Evolutionary conservation across 345 rosid species (phyloP).

Genomic region (Sapria himalayana): DNA sequence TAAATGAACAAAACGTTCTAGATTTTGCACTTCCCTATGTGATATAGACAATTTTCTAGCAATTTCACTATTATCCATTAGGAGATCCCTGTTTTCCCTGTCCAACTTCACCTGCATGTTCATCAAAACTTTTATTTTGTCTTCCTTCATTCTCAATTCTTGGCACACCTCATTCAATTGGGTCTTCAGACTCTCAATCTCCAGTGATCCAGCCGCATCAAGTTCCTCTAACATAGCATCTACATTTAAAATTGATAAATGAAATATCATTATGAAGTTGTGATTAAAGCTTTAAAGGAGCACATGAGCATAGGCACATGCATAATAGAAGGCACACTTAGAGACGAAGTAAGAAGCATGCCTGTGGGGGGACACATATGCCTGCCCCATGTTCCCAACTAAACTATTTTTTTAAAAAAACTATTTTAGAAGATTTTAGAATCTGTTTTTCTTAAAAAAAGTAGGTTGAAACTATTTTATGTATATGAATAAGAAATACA

Average conservation of each 20-base stretch:
- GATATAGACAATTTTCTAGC: constrained; percentile 25
- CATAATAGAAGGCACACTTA: too few relatives aligned
- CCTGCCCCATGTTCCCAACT: too few relatives aligned
- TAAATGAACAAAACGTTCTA: constrained; percentile 27
- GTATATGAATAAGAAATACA: too few relatives aligned
- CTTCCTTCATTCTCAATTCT: constrained; percentile 34
- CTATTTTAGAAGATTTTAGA: too few relatives aligned
- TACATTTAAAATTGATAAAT: constrained; percentile 12
- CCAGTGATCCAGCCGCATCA: constrained; percentile 26
- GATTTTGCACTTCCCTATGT: constrained; percentile 27
- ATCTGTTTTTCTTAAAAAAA: too few relatives aligned
- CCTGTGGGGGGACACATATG: too few relatives aligned
- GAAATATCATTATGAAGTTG: constrained; percentile 3
- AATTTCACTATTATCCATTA: constrained; percentile 26
- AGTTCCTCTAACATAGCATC: constrained; percentile 31
- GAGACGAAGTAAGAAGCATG: too few relatives aligned
- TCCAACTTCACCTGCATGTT: constrained; percentile 29
- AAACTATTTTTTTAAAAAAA: too few relatives aligned
- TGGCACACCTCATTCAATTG: constrained; percentile 30
- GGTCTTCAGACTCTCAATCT: constrained; percentile 29
- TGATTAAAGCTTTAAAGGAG: too few relatives aligned
- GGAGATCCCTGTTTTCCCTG: constrained; percentile 31
- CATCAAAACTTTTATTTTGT: constrained; percentile 27
- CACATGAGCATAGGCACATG: too few relatives aligned
- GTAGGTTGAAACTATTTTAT: too few relatives aligned